Evolutionary conservation across 2,329 filamentous ascomycete species (phyloP), one percentile per base, ranked within the genome.

Genomic region (Fusarium penzigii): DNA sequence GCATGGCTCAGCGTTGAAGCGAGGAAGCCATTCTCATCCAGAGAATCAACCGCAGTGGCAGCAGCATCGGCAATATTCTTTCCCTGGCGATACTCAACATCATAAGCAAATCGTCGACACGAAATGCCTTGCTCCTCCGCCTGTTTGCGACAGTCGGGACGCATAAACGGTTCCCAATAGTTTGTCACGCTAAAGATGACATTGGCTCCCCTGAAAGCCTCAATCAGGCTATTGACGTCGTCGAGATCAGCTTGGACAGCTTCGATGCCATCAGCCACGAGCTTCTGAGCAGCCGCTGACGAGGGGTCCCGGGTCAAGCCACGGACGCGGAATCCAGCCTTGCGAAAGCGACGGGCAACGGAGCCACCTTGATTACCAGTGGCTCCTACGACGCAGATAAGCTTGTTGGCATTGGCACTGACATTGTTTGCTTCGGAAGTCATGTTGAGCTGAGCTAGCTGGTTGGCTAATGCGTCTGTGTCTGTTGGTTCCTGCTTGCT

Each of bases 131-230:
- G 58, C 32, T 70, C 68, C 5, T 61, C 52, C 3, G 74, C 76
- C 46, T 69, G 68, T 17, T 67, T 61, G 12, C 75, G 72, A 52
- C 70, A 73, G 53, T 77, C 74, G 0, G 73, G 70, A 3, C 73
- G 69, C 61, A 75, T 74, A 60, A 81, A 81, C 3, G 74, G 71
- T 48, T 79, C 75, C 76, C 77, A 84, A 66, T 79, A 84, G 55
- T 84, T 75, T 0, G 81, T 84, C 45, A 81, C 76, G 53, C 73
- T 72, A 66, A 83, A 84, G 53, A 84, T 80, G 51, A 75, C 62
- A 52, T 77, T 74, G 16, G 78, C 79, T 8, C 74, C 76, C 3
- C 56, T 38, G 49, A 81, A 79, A 0, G 74, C 76, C 0, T 58
- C 40, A 43, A 70, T 64, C 34, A 82, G 69, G 12, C 69, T 70